Evolutionary conservation across 2,329 filamentous ascomycete genomes (phyloP), one percentile per base, ranked within the genome.

Genomic region (Cercospora berteroae): DNA sequence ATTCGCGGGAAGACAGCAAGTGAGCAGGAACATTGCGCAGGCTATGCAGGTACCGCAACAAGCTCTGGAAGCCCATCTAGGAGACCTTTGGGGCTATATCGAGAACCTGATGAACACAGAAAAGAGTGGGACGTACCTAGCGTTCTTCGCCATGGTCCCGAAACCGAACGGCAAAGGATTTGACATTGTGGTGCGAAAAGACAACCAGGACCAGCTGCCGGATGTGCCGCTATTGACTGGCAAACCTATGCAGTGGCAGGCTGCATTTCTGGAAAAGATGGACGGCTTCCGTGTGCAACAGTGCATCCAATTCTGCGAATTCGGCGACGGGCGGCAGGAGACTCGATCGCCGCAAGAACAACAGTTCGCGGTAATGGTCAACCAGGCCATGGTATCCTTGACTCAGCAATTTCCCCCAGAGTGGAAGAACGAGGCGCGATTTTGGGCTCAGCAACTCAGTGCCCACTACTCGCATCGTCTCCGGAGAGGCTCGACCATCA

Each of bases 11-110:
- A 80, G 89, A 12, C 84, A 85, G 65, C 88, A 93, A 68, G 89
- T 96, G 29, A 84, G 87, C 12, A 84, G 86, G 18, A 86, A 87
- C 50, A 87, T 96, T 69, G 86, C 89, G 23, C 84, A 87, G 25
- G 90, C 87, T 69, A 90, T 96, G 84, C 91, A 94, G 74, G 88
- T 96, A 65, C 85, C 89, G 57, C 83, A 84, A 1, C 79, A 82
- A 1, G 85, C 87, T n/a, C 81, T 96, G 3, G 83, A 85, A 55
- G 77, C 79, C 5, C 87, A 88, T 65, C 81, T 96, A 12, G 80
- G 82, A 9, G 83, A 85, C 29, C 91, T 96, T 84, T 85, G 87
- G 16, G 82, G 80, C 18, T 91, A 88, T 76, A 82, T 81, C 2
- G 80, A 80, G 65, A 83, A 84, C 71, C 59, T 72, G 50, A 72